phyloP scores from a whole-genome alignment of 805 yeast species.

The Jamesozyma piceae region DNA sequence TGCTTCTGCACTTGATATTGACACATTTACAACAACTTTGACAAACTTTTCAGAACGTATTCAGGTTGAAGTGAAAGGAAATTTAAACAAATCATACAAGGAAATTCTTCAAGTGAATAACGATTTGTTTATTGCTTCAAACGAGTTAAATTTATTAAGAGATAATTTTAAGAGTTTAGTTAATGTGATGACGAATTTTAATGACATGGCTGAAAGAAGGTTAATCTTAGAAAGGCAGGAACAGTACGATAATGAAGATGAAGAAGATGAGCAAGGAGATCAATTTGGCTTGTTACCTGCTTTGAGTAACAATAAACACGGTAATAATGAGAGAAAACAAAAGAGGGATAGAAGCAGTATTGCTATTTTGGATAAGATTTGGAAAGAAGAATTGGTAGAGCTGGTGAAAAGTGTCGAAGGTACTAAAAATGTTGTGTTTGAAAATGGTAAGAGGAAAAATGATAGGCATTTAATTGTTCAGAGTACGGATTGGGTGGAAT shows the following conservation, averaged over 20 bases:
- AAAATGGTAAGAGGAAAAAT: constrained; percentile 2
- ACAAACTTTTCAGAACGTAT: constrained; percentile 40
- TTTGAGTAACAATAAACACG: constrained; percentile 4
- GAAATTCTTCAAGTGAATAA: constrained; percentile 50
- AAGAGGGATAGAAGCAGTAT: constrained; percentile 58
- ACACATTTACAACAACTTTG: constrained; percentile 53
- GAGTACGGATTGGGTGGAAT: constrained; percentile 77
- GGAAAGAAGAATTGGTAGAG: constrained; percentile 65
- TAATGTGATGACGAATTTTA: constrained; percentile 50
- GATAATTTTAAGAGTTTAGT: constrained; percentile 49
- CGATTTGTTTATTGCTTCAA: constrained; percentile 54
- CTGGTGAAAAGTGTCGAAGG: constrained; percentile 81
- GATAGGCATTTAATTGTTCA: constrained; percentile 76
- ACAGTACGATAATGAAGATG: constrained; percentile 3
- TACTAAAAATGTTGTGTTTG: constrained; percentile 32
- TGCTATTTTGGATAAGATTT: constrained; percentile 63
- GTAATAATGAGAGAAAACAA: neutral
- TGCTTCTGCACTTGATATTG: constrained; percentile 65
- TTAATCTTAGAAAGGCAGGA: constrained; percentile 41
- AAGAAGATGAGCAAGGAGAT: neutral
- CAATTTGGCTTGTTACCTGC: constrained; percentile 19
- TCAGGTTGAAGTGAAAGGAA: constrained; percentile 47
- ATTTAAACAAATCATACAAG: constrained; percentile 53
- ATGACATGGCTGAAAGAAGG: constrained; percentile 50
- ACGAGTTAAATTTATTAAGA: constrained; percentile 54